A percentile compares a stretch with the other conserved stretches of the same genome.
phyloP scores from a whole-genome alignment of 306 rosid genomes.

The Prunus davidiana region DNA sequence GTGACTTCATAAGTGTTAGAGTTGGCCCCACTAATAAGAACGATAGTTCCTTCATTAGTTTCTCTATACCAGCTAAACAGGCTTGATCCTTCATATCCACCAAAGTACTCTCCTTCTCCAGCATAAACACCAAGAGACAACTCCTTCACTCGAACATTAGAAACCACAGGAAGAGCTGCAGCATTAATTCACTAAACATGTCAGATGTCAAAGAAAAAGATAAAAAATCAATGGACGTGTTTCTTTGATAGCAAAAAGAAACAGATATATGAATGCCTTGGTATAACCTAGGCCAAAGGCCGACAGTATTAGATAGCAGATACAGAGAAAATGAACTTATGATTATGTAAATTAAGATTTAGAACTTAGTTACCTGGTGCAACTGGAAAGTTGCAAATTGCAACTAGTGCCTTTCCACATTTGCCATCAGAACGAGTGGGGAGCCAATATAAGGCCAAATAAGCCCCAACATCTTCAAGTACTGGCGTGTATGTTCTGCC shows the following conservation, averaged over 20 bases:
- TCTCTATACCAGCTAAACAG: slow-evolving; percentile 88
- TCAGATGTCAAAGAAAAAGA: slow-evolving; percentile 21
- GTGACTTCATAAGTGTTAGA: slow-evolving; percentile 63
- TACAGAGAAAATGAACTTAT: background rate
- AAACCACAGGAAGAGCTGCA: slow-evolving; percentile 86
- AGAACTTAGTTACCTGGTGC: slow-evolving; percentile 58
- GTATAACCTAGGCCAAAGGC: slow-evolving; percentile 7
- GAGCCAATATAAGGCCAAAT: slow-evolving; percentile 80
- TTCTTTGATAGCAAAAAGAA: background rate
- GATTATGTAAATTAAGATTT: slow-evolving; percentile 1
- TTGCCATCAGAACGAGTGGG: slow-evolving; percentile 78
- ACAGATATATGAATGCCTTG: background rate
- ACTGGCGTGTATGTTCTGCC: slow-evolving; percentile 71
- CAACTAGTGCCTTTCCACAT: slow-evolving; percentile 72
- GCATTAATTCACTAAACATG: slow-evolving; percentile 13
- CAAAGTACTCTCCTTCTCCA: slow-evolving; percentile 95
- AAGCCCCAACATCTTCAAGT: slow-evolving; percentile 77
- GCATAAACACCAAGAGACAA: slow-evolving; percentile 64
- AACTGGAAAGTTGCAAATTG: slow-evolving; percentile 59
- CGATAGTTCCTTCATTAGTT: slow-evolving; percentile 66
- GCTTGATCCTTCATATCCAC: slow-evolving; percentile 92
- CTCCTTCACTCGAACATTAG: slow-evolving; percentile 59
- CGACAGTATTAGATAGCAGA: background rate
- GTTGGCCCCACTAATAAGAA: slow-evolving; percentile 62
- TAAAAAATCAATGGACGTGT: background rate